These are phyloP conservation scores for Backusella liffmaniae DNA, from an alignment of 192 early-diverging fungal genomes.

Conservation along the genomic window DNA sequence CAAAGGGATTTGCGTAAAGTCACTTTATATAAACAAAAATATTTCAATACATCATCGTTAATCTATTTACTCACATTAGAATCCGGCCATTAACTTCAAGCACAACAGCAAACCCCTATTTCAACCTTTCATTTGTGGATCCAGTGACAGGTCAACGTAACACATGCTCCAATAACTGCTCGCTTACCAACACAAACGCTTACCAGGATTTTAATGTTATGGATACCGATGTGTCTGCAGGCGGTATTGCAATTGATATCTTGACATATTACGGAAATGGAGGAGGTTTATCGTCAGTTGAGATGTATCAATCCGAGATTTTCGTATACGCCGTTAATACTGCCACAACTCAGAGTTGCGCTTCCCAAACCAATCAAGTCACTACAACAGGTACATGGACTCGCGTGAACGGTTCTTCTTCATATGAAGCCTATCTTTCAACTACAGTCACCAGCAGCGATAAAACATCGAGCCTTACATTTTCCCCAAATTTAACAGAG, in stretches of 20 bases:
- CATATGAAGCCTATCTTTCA: slow-evolving; percentile 8
- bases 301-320: slow-evolving; percentile 34
- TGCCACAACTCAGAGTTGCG: background rate
- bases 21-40: background rate
- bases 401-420: background rate
- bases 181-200: background rate
- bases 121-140: slow-evolving; percentile 10
- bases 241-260: slow-evolving; percentile 51
- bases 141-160: background rate
- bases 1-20: slow-evolving; percentile 1
- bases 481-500: slow-evolving; percentile 28
- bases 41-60: background rate
- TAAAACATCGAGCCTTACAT: background rate
- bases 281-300: slow-evolving; percentile 27
- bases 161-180: background rate
- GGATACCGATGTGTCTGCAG: slow-evolving; percentile 34
- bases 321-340: slow-evolving; percentile 17
- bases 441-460: background rate
- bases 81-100: background rate
- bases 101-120: slow-evolving; percentile 4
- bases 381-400: slow-evolving; percentile 17
- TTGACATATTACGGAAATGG: slow-evolving; percentile 33
- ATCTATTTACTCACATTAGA: background rate
- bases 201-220: slow-evolving; percentile 42
- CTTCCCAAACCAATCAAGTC: background rate